Evolutionary conservation across 768 basidiomycete species (phyloP), one percentile per base, ranked within the genome.

Genomic region (Phaffia australis): DNA sequence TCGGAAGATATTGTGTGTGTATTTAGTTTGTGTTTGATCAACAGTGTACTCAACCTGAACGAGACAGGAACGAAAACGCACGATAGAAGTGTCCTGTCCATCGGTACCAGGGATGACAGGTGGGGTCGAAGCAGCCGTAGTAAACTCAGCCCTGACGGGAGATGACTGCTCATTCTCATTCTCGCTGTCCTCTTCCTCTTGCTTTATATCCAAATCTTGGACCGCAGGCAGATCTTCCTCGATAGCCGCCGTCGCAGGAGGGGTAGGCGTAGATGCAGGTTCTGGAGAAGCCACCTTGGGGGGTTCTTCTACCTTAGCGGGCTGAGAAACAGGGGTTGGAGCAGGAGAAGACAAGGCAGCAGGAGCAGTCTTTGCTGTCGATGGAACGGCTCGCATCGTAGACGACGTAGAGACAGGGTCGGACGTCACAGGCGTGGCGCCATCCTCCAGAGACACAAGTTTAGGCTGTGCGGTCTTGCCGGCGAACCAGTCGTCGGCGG

Each of bases 391-490:
- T 0, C 71, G 64, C 63, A 75, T 52, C 65, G 68, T 49, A 69
- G 66, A 1, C 48, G 68, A 49, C 32, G 70, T 71, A 30, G 76
- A 71, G 4, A 76, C 59, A 6, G 81, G 73, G 5, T 76, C 69
- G 52, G 76, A 64, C 7, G 76, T 70, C 32, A 74, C 73, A 15
- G 73, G 66, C 8, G 73, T 71, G n/a, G 70, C 69, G 47, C 88
- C 87, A 56, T 83, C 84, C 51, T 88, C 86, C 60, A 97, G 83
- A 75, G 82, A 84, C 69, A 95, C 82, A 27, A 92, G 79, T 68
- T 91, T 89, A 14, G 85, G 81, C n/a, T 84, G 77, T 2, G 85
- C 83, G 15, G 80, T 81, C 78, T 93, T 94, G 57, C 92, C 91
- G 16, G 58, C 64, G 78, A 97, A 90, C 80, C 88, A 97, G 71